Base-by-base conservation (phyloP, 352 stramenopile species). In the Aphanomyces euteiches region DNA sequence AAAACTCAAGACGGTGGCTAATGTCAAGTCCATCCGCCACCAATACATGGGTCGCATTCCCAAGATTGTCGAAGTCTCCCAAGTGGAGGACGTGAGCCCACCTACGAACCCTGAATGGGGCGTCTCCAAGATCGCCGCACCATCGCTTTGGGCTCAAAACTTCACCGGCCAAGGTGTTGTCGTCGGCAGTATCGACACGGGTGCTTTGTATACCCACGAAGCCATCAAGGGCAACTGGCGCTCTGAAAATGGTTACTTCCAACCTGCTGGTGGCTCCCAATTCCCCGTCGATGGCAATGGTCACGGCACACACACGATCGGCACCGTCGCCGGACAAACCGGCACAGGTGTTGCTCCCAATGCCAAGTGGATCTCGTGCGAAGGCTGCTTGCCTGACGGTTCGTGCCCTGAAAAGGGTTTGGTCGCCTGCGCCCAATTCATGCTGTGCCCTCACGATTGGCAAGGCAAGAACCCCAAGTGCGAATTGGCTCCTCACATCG, bases 211-310 rank as follows among this genome's bases (percentile, higher is more conserved):
- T 3, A 58, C 50, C 8, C 50, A 58, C 50, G 50, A 58, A 58
- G 21, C 50, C 17, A 12, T 58, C 15, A 19, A 58, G 21, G 17
- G 17, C 50, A 58, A 58, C 50, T 58, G 15, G 15, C 50, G 50
- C 50, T 8, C 50, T 17, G 17, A 17, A 17, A 58, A 78, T 21
- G 80, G 80, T 34, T 88, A 79, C 79, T 84, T 77, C 65, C 79
- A 88, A 54, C 66, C 72, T 2, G 47, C 83, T n/a, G 73, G 69
- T 34, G 74, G 68, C 12, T 73, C 74, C 6, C 38, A 54, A 3
- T 71, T 76, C 3, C 81, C 81, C 3, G 65, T 77, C 17, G 76
- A 81, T 66, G 48, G 69, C 50, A 43, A 75, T 34, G 74, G 76
- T 41, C 76, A 81, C 66, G 76, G 76, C 34, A 79, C 72, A 15